Evolutionary conservation across 208 protist species (phyloP).

Genomic region (Trichomonas vaginalis): DNA sequence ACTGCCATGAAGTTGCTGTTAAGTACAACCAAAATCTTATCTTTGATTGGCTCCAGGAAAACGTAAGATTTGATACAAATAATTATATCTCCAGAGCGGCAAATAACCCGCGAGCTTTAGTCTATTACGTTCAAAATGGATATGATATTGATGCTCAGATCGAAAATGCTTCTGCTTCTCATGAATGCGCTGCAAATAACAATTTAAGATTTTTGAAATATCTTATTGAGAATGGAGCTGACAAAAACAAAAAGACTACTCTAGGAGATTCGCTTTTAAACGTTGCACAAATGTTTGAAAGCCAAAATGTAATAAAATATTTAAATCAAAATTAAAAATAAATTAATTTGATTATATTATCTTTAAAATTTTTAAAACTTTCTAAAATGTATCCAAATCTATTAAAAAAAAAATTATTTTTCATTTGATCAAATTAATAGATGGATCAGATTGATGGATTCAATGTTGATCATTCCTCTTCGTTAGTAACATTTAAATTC

Average conservation of each 20-base stretch:
- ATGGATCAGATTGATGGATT: too few species aligned
- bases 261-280: not conserved
- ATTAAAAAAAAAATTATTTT: too few species aligned
- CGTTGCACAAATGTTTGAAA: not conserved
- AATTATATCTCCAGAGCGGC: not conserved
- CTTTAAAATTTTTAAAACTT: too few species aligned
- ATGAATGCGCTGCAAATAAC: not conserved
- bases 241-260: not conserved
- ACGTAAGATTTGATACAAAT: not conserved
- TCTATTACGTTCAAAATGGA: not conserved
- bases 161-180: not conserved
- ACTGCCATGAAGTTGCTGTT: not conserved
- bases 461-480: too few species aligned
- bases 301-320: not conserved
- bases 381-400: too few species aligned
- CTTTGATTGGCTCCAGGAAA: not conserved
- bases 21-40: not conserved
- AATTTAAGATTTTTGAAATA: not conserved
- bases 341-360: too few species aligned
- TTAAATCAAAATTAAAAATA: too few species aligned
- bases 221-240: not conserved
- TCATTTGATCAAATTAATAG: too few species aligned
- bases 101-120: not conserved
- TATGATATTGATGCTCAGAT: not conserved
- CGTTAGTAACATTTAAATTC: too few species aligned